Base-by-base conservation (phyloP, 2,329 filamentous ascomycete species). In the Penicillium sp. region DNA sequence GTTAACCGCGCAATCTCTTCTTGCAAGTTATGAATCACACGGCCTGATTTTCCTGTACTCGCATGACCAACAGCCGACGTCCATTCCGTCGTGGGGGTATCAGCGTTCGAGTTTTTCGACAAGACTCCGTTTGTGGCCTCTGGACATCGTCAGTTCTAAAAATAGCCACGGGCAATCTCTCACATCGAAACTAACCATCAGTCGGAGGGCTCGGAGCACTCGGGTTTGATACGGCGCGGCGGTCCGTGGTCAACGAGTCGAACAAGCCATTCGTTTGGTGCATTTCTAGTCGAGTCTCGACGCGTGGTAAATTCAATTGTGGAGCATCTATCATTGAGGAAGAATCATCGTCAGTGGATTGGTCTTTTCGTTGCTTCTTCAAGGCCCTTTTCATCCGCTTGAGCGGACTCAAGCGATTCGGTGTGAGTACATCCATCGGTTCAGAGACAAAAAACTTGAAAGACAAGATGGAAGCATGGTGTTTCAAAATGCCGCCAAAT, bases 21-120 rank as follows among this genome's bases (percentile, higher is more conserved):
- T 63, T 79, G 77, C 33, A 80, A 65, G 56, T 76, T 75, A 59
- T 80, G 77, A 53, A 80, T 80, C 20, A 80, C 77, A 35, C 77
- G 74, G 26, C 77, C 77, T 2, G 77, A 79, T 64, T 80, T 80
- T 40, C 77, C 77, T 7, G 74, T 76, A 23, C 75, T 73, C 35
- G 77, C 77, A 59, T 79, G 76, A 12, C 77, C 77, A 26, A 80
- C 76, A 2, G 77, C 77, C 1, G 77, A 74, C 11, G 75, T 79
- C 77, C 77, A 80, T 66, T 77, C 74, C n/a, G 67, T 59, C 20
- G 61, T 52, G 23, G 66, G 56, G 18, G 63, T 52, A 47, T 73
- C 71, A 55, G 62, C 64, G 60, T 69, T 67, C 14, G 64, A 63
- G 33, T 62, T 56, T 30, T 70, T 70, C 21, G 66, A 56, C 46